A percentile compares a stretch with the other conserved stretches of the same genome.
Conservation (phyloP, 1,284 basidiomycete species). For the Malassezia brasiliensis region DNA sequence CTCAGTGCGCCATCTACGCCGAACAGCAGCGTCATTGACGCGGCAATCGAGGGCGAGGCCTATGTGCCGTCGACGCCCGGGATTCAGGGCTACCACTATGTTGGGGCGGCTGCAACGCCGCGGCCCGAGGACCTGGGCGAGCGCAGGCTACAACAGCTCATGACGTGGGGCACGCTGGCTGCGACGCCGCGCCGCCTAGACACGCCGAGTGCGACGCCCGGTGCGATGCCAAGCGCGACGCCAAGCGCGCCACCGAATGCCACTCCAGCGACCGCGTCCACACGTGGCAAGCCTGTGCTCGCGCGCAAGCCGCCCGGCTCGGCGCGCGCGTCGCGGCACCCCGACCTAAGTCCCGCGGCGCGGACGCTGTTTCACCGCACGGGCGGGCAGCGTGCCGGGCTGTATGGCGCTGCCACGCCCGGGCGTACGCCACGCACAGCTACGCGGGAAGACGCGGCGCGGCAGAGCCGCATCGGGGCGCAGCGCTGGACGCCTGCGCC, state of each 20-base stretch:
- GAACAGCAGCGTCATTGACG: constrained; percentile 33
- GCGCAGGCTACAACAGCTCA: constrained; percentile 17
- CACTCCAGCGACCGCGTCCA: neutral
- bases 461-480: neutral
- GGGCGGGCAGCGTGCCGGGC: neutral
- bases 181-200: constrained; percentile 5
- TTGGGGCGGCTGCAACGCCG: constrained; percentile 24
- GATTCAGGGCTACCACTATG: constrained; percentile 35
- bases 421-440: constrained; percentile 5
- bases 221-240: neutral
- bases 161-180: constrained; percentile 15
- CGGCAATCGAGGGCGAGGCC: constrained; percentile 24
- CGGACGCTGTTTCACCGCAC: constrained; percentile 12
- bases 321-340: neutral
- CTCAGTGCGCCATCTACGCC: constrained; percentile 18
- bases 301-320: neutral
- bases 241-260: neutral
- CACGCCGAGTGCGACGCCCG: neutral
- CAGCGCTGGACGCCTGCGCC: constrained; percentile 15
- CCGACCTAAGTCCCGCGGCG: constrained; percentile 16
- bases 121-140: constrained; percentile 2
- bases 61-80: constrained; percentile 17
- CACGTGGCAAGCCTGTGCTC: neutral
- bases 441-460: neutral
- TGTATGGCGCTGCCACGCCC: neutral